Base-by-base conservation (phyloP, 495 filamentous ascomycete species). In the Penicillium dipodomyicola region DNA sequence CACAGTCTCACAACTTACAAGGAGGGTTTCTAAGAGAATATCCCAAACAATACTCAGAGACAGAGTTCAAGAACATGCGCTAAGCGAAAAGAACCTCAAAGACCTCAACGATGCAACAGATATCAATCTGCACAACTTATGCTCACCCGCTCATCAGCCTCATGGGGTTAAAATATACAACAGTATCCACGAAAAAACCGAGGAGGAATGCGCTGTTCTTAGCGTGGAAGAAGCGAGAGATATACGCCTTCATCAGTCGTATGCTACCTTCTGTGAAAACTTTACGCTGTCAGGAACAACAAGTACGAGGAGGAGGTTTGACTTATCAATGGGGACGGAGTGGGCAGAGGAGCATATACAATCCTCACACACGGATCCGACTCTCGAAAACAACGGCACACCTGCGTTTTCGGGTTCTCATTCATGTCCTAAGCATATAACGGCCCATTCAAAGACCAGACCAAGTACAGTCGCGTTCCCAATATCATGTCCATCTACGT, bases 11-110 rank as follows among this genome's bases (percentile, higher is more conserved):
- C 49, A 52, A 19, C 50, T 69, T 4, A 61, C 62, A 2, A 49
- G 60, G 56, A 61, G 50, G 47, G 64, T 65, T 0, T 67, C 67
- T 4, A 58, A 64, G 29, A 56, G 51, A n/a, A 56, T 69, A n/a
- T 64, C 61, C 1, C 54, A 60, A 5, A 32, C 58, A 57, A 54
- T 60, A 2, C 49, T 56, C 14, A 30, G 29, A 2, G 12, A 14
- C 10, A 37, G 8, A 4, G 15, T n/a, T n/a, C 17, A 49, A 15
- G 48, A 50, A 7, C 52, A 54, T 39, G 33, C 57, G 7, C 45
- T 62, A 1, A 65, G 59, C 49, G 59, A 65, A 33, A 62, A 44
- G 29, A 65, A 62, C 23, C 56, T 62, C 19, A 59, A 49, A 23
- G 12, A 43, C 12, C 47, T 64, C 12, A 41, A 61, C 8, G 19